These are phyloP conservation scores for Phoenix dactylifera DNA, from an alignment of 176 grass and related monocot genomes.

Conservation along the genomic window DNA sequence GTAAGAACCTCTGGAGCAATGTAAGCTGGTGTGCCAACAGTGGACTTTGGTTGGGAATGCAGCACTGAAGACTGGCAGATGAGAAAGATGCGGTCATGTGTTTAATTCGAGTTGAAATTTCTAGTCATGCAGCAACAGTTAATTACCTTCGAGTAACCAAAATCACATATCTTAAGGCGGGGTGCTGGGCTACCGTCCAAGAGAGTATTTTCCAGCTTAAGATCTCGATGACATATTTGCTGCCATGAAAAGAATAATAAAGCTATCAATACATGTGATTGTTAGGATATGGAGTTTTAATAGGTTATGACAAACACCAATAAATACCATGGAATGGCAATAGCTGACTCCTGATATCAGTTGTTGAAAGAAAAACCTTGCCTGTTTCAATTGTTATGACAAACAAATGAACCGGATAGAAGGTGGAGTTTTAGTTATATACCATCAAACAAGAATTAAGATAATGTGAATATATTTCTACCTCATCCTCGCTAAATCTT, in stretches of 20 bases:
- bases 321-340: constrained; percentile 89
- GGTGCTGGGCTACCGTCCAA: constrained; percentile 82
- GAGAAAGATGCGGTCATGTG: constrained; percentile 8
- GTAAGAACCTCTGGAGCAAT: constrained; percentile 87
- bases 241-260: constrained; percentile 20
- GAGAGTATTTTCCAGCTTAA: constrained; percentile 97
- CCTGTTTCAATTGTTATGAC: constrained; percentile 25
- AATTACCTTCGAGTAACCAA: constrained; percentile 91
- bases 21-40: constrained; percentile 91
- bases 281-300: too few relatives aligned
- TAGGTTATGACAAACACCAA: neutral
- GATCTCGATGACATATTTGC: constrained; percentile 97
- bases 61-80: constrained; percentile 70
- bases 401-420: constrained; percentile 16
- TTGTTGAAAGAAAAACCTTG: constrained; percentile 98
- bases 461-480: constrained; percentile 20
- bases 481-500: constrained; percentile 96
- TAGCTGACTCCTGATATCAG: constrained; percentile 95
- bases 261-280: too few relatives aligned
- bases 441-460: neutral
- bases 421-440: neutral
- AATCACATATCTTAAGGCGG: constrained; percentile 96
- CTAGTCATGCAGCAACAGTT: neutral
- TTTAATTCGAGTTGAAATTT: too few relatives aligned
- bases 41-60: constrained; percentile 95